Conservation (phyloP, 805 yeast genomes). For the Wickerhamiella australiensis region DNA sequence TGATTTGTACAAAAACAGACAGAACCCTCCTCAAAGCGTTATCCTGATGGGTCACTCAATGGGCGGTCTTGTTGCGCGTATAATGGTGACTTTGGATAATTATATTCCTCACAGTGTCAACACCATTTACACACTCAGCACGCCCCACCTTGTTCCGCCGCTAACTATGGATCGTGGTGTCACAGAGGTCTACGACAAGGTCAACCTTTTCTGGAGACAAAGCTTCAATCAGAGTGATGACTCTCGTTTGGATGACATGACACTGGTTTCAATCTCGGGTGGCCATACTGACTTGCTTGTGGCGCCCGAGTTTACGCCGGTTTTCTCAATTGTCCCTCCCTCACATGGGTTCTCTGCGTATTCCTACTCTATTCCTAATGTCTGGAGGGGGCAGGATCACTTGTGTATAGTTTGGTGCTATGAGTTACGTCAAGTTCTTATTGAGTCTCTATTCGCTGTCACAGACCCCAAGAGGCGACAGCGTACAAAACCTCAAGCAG, state of each 20-base stretch:
- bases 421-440: conserved; percentile 58
- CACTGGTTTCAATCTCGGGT: conserved; percentile 79
- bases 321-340: conserved; percentile 59
- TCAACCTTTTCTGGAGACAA: conserved; percentile 70
- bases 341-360: conserved; percentile 71
- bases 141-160: conserved; percentile 90
- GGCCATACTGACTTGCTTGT: conserved; percentile 66
- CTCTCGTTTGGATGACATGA: conserved; percentile 41
- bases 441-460: conserved; percentile 46
- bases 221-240: conserved; percentile 38
- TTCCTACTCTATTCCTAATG: conserved; percentile 76
- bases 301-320: conserved; percentile 81
- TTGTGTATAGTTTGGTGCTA: conserved; percentile 95
- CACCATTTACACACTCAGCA: conserved; percentile 71
- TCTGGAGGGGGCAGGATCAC: conserved; percentile 92
- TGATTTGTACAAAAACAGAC: conserved; percentile 42
- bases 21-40: conserved; percentile 49
- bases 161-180: conserved; percentile 87
- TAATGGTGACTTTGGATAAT: conserved; percentile 68
- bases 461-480: conserved; percentile 37
- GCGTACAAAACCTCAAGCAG: conserved; percentile 38
- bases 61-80: conserved; percentile 94
- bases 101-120: conserved; percentile 61
- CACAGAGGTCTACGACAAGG: conserved; percentile 54
- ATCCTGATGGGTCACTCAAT: conserved; percentile 82